phyloP scores from a whole-genome alignment of 169 alveolate species.

The Babesia ovata region DNA sequence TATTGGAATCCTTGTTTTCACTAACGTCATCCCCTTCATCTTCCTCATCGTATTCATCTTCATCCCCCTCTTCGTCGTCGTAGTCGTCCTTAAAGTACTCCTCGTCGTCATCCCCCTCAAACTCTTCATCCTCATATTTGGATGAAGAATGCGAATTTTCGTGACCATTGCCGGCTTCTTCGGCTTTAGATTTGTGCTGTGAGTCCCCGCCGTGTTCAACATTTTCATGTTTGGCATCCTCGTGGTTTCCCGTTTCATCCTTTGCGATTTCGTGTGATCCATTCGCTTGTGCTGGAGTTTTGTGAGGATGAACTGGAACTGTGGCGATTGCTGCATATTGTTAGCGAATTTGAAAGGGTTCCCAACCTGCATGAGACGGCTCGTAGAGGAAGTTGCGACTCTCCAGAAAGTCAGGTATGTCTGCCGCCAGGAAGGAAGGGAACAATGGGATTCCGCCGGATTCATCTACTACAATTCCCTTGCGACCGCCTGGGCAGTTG shows the following conservation, averaged over 20 bases:
- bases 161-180: background rate
- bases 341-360: no score
- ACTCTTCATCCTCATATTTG: slow-evolving; percentile 3
- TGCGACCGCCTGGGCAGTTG: slow-evolving; percentile 5
- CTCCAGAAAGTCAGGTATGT: slow-evolving; percentile 24
- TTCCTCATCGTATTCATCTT: background rate
- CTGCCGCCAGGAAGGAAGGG: slow-evolving; percentile 32
- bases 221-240: background rate
- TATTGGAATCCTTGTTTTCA: slow-evolving; percentile 6
- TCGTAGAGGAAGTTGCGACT: slow-evolving; percentile 4
- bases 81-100: background rate
- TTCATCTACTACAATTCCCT: background rate
- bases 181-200: background rate
- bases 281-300: background rate
- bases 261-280: background rate
- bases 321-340: background rate
- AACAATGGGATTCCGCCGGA: background rate
- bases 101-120: background rate
- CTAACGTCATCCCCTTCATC: no score
- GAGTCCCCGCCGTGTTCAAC: background rate
- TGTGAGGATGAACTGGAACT: background rate
- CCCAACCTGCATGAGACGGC: slow-evolving; percentile 9
- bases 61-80: slow-evolving; percentile 10
- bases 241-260: background rate
- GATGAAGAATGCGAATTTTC: no score